Base-by-base conservation (phyloP, 2,329 filamentous ascomycete species). In the Thielaviopsis populi region DNA sequence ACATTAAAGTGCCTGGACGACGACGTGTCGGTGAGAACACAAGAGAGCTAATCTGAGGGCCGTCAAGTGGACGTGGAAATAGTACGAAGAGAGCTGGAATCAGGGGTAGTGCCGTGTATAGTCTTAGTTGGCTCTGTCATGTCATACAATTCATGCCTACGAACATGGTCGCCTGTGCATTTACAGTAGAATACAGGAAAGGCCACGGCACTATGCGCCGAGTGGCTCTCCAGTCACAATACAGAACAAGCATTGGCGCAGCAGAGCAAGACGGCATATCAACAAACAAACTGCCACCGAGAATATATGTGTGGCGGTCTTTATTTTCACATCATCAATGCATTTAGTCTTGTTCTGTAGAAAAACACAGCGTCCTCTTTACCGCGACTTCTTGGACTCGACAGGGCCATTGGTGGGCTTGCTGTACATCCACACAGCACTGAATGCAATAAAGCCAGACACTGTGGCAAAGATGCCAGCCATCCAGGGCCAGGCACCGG, bases 401-500 rank as follows among this genome's bases (percentile, higher is more conserved):
- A 69, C 67, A 22, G 70, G 69, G 64, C 70, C 69, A 24, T 70
- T 71, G 2, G 72, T 70, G 1, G 81, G 81, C 71, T 77, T 77
- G 70, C 80, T 83, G 71, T 81, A 99, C 74, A 99, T 78, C 94
- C 94, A 99, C 42, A 97, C 71, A 15, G 84, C 83, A 62, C 91
- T 88, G 75, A 99, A 97, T 0, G 78, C 83, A 67, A 97, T 68
- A 82, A 91, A 99, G 7, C 91, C 94, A 11, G 78, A 79, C 63
- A 96, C 82, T 1, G 95, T 96, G 60, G 86, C 86, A 72, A 83
- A 88, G 66, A 97, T 88, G 66, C 94, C 92, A 0, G 86, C 81
- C 71, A 99, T 89, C 89, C 92, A 97, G 11, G 92, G 90, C 89
- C 90, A 97, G 2, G 91, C 92, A 50, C 86, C 91, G 67, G 83